phyloP scores from a whole-genome alignment of 192 early-diverging fungal genomes.

The Diversispora epigaea region DNA sequence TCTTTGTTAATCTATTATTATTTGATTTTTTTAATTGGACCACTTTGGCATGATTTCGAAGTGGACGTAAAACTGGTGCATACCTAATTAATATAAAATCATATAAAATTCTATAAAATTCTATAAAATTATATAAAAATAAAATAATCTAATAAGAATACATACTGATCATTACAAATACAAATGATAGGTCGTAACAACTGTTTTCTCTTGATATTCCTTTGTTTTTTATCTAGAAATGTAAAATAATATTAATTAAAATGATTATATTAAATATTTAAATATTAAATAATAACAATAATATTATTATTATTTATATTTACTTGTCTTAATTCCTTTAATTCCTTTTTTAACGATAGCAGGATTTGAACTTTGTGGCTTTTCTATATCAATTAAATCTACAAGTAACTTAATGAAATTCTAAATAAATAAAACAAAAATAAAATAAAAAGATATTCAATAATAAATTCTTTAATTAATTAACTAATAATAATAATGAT shows the following conservation, averaged over 20 bases:
- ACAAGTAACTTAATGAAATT: constrained; percentile 83
- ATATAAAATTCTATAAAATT: neutral
- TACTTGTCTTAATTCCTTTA: constrained; percentile 25
- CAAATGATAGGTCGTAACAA: constrained; percentile 93
- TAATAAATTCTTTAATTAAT: too few species aligned
- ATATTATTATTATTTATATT: constrained; percentile 5
- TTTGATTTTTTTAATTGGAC: constrained; percentile 66
- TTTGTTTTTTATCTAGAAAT: constrained; percentile 31
- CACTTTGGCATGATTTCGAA: constrained; percentile 76
- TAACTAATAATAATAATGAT: too few species aligned
- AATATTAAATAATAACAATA: neutral
- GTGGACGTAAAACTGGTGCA: constrained; percentile 80
- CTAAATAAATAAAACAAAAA: constrained; percentile 36
- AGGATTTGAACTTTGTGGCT: neutral
- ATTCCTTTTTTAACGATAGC: constrained; percentile 9
- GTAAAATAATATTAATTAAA: neutral
- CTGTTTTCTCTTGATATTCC: constrained; percentile 40
- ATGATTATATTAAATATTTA: neutral
- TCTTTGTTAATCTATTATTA: constrained; percentile 61
- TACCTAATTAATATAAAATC: constrained; percentile 53
- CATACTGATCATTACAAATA: constrained; percentile 94
- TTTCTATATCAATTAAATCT: constrained; percentile 55
- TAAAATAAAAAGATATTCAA: neutral
- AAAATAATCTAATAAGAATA: neutral
- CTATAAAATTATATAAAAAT: neutral